Evolutionary conservation across 352 stramenopile species (phyloP), one percentile per base, ranked within the genome.

Genomic region (Pythium plurisporium): DNA sequence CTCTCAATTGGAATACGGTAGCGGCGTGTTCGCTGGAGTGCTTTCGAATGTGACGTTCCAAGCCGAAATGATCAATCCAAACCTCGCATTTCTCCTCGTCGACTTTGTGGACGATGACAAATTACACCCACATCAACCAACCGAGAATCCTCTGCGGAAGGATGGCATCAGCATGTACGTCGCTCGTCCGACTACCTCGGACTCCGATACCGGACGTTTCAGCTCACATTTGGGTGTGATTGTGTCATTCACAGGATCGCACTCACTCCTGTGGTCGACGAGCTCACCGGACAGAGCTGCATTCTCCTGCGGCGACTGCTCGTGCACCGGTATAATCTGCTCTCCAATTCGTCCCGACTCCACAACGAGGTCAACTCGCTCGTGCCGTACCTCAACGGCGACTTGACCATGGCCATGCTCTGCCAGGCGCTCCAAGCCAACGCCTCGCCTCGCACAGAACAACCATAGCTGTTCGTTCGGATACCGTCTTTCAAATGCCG

Each of bases 341-440:
- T 67, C 27, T 74, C 76, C 10, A 75, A 69, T 46, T 76, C 76
- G 23, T 58, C 60, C 1, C 56, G 60, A 14, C 37, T 86, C 54
- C 73, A 83, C 51, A 57, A 68, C 43, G 76, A 86, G 56, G 60
- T 86, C 47, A 62, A 71, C 33, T 75, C 71, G 19, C 70, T 72
- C 33, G 38, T 74, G 30, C 62, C 75, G n/a, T 79, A 74, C 64
- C 54, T 82, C 54, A 86, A 86, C 45, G 76, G 76, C 34, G 76
- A 86, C 59, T 45, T 86, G 46, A 64, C 79, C 48, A 81, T 82
- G 63, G 70, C 79, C 52, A 73, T 86, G 20, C 47, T 82, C 14
- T 82, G 73, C 62, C 60, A 74, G 22, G 60, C 79, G 22, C 65
- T 86, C 7, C 64, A 77, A 43, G 49, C 48, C 31, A 55, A 55